Evolutionary conservation across 805 yeast species (phyloP).

Genomic region (Candida fluviatilis): DNA sequence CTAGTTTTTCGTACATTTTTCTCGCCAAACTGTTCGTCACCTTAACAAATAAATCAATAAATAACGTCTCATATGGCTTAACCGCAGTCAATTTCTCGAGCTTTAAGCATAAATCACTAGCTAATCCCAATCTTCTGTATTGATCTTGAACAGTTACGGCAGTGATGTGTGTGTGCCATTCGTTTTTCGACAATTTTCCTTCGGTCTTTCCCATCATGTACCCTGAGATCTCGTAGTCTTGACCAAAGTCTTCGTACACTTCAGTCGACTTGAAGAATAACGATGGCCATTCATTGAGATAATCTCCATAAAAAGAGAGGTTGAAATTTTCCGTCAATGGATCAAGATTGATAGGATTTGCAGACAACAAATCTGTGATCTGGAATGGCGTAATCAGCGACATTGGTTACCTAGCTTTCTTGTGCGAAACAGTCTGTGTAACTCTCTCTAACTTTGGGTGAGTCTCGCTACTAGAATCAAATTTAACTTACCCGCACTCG

Average conservation of each 20-base stretch:
- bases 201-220: constrained; percentile 97
- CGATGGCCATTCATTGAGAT: constrained; percentile 83
- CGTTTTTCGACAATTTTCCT: constrained; percentile 58
- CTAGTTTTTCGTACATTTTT: constrained; percentile 78
- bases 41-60: constrained; percentile 88
- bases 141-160: constrained; percentile 88
- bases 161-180: constrained; percentile 96
- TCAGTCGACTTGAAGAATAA: constrained; percentile 74
- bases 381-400: constrained; percentile 85
- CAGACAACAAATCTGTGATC: constrained; percentile 73
- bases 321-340: constrained; percentile 90
- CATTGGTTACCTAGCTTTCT: too few relatives aligned
- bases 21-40: constrained; percentile 80
- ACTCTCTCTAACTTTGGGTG: too few relatives aligned
- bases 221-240: constrained; percentile 43
- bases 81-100: constrained; percentile 67
- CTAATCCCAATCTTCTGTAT: constrained; percentile 82
- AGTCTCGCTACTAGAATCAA: neutral
- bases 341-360: constrained; percentile 79
- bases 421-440: too few relatives aligned
- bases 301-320: constrained; percentile 76
- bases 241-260: constrained; percentile 16
- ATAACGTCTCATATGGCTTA: constrained; percentile 73
- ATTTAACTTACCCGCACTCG: neutral
- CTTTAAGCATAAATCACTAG: constrained; percentile 70